Conservation (phyloP, 2,329 filamentous ascomycete genomes). For the Mycosphaerelloides madeirae region DNA sequence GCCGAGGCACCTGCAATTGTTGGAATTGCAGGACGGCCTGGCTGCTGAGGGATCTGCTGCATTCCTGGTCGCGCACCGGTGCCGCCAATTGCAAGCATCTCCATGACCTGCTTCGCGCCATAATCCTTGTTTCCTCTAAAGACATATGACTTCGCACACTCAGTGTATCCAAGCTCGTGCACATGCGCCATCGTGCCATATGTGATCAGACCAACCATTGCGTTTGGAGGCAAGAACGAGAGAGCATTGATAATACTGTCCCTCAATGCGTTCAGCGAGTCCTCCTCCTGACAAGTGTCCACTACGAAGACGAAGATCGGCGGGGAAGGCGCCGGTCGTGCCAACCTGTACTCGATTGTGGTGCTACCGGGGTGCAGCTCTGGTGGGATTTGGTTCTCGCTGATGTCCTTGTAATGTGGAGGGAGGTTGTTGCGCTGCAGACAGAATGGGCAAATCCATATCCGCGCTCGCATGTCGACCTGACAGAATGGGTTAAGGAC, state of each 20-base stretch:
- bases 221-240: slow-evolving; percentile 74
- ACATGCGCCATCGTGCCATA: slow-evolving; percentile 96
- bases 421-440: slow-evolving; percentile 77
- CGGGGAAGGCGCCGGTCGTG: slow-evolving; percentile 74
- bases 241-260: slow-evolving; percentile 83
- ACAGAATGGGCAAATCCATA: slow-evolving; percentile 89
- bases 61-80: slow-evolving; percentile 67
- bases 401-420: slow-evolving; percentile 86
- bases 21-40: slow-evolving; percentile 62
- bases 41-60: slow-evolving; percentile 59
- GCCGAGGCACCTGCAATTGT: slow-evolving; percentile 75
- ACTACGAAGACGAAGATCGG: slow-evolving; percentile 86
- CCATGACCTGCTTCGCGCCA: slow-evolving; percentile 96
- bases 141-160: slow-evolving; percentile 97
- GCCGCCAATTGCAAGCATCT: slow-evolving; percentile 81
- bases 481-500: slow-evolving; percentile 96
- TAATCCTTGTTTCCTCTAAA: slow-evolving; percentile 98
- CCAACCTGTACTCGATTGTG: slow-evolving; percentile 83
- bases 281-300: slow-evolving; percentile 83
- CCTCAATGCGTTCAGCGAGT: slow-evolving; percentile 75
- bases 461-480: slow-evolving; percentile 74
- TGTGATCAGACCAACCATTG: slow-evolving; percentile 76
- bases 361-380: slow-evolving; percentile 78
- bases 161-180: slow-evolving; percentile 94
- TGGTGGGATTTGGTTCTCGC: slow-evolving; percentile 72